Percentiles rank a stretch among this genome's conserved stretches.
These are phyloP conservation scores for Corymbia citriodora DNA, from an alignment of 441 rosid species.

Conservation along the genomic window DNA sequence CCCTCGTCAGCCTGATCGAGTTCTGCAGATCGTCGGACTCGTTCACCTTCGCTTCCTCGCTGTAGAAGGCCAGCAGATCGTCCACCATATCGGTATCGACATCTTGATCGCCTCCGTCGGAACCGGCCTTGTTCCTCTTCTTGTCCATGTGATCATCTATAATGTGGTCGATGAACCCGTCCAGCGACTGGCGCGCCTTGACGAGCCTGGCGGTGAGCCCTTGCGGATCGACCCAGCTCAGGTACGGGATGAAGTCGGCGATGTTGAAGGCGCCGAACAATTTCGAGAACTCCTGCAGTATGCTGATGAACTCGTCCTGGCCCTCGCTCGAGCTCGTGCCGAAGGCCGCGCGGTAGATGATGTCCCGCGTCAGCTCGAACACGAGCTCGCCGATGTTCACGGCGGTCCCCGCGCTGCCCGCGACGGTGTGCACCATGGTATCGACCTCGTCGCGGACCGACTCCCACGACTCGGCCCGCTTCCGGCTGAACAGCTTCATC, in stretches of 20 bases:
- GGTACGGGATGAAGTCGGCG: constrained; percentile 76
- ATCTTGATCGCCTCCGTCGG: constrained; percentile 11
- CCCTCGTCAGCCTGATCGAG: constrained; percentile 61
- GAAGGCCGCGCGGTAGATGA: constrained; percentile 82
- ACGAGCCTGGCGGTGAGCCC: constrained; percentile 49
- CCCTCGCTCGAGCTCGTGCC: constrained; percentile 53
- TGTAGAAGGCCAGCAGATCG: constrained; percentile 70
- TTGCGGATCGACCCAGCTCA: constrained; percentile 74
- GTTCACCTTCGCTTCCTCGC: constrained; percentile 60
- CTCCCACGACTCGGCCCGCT: constrained; percentile 90
- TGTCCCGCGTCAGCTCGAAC: constrained; percentile 63
- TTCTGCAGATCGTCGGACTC: constrained; percentile 59
- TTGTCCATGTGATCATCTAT: constrained; percentile 73
- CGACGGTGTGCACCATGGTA: constrained; percentile 30
- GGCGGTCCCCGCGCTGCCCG: constrained; percentile 33
- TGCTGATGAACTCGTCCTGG: constrained; percentile 71
- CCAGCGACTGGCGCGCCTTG: constrained; percentile 64
- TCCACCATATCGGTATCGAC: constrained; percentile 85
- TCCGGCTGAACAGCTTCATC: constrained; percentile 86
- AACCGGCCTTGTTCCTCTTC: constrained; percentile 4
- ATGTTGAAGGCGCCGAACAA: constrained; percentile 92
- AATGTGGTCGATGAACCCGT: constrained; percentile 67
- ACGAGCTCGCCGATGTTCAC: constrained; percentile 77
- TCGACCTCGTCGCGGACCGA: constrained; percentile 90
- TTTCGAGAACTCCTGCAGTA: constrained; percentile 89